Base-by-base conservation (phyloP, 129 eudicot species). In the Ambrosia trifida region DNA sequence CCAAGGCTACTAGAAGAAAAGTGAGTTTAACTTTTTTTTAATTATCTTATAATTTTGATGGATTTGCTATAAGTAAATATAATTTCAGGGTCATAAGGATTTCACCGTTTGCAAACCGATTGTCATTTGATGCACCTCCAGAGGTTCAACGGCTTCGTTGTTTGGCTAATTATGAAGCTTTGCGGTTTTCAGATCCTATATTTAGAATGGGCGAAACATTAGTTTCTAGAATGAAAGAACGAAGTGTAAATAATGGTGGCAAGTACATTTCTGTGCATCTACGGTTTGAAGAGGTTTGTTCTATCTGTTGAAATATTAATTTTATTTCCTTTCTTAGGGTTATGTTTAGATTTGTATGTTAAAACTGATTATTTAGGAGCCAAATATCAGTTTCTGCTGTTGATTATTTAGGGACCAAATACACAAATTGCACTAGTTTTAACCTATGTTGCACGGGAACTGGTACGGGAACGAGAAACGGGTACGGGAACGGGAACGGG, bases 221-320 rank as follows among this genome's bases (percentile, higher is more conserved):
- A 71, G 97, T 90, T 58, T 74, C 92, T 80, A 90, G 93, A 76
- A 90, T 94, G 97, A 94, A 87, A 86, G 90, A 83, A 40, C 90
- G 79, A 3, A 90, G 99, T 80, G 83, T 72, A 68, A 85, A 82
- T 78, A 85, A 85, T 76, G 84, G 89, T 69, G 97, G 97, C 40
- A 90, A 94, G 70, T 94, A 90, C 76, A 82, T 94, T 17, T 94
- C 99, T 66, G 99, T 94, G 77, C 99, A 94, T 85, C 97, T 94
- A 69, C 94, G 99, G 69, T 94, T 87, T 70, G 99, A 94, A 82
- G 97, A 90, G 99, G 99, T 94, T 64, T 62, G 89, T 79, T 74
- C 40, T 45, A 47, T 61, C 19, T 52, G 11, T 28, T 58, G 14
- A 14, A 56, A 11, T 70, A 44, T 58, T 32, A 28, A 9, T 28